phyloP scores from a whole-genome alignment of 257 asterid species.

The Solanum rostratum region DNA sequence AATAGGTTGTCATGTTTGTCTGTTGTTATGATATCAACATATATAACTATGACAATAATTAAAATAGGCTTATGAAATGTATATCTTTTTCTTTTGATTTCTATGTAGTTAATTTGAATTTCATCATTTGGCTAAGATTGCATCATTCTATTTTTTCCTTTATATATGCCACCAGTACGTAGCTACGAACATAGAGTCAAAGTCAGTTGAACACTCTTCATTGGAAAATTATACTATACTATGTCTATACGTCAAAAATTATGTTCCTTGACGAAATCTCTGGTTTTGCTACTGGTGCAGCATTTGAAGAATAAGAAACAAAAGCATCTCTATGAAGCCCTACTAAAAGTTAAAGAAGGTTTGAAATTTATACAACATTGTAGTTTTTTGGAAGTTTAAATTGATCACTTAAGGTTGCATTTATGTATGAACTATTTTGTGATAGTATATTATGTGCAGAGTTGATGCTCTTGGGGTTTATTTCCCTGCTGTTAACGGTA shows the following conservation, averaged over 20 bases:
- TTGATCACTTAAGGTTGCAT: background rate
- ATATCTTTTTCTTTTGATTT: background rate
- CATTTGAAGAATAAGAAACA: conserved; percentile 31
- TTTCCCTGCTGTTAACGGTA: conserved; percentile 33
- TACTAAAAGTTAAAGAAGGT: conserved; percentile 45
- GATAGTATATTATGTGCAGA: conserved; percentile 16
- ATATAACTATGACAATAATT: background rate
- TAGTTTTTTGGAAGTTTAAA: background rate
- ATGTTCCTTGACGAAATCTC: background rate
- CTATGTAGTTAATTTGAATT: background rate
- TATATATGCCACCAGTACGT: background rate
- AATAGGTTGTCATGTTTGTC: background rate
- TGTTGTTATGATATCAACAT: background rate
- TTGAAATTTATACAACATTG: background rate
- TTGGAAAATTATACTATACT: background rate
- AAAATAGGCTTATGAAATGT: background rate
- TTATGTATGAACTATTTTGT: background rate
- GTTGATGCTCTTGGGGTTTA: conserved; percentile 46
- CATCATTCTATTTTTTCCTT: background rate
- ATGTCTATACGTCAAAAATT: background rate
- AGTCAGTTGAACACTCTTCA: background rate
- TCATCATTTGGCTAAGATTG: background rate
- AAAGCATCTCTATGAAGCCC: conserved; percentile 30
- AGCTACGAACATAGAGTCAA: background rate
- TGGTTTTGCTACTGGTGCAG: conserved; percentile 9